phyloP scores from a whole-genome alignment of 192 early-diverging fungal species.

The Diversispora epigaea region DNA sequence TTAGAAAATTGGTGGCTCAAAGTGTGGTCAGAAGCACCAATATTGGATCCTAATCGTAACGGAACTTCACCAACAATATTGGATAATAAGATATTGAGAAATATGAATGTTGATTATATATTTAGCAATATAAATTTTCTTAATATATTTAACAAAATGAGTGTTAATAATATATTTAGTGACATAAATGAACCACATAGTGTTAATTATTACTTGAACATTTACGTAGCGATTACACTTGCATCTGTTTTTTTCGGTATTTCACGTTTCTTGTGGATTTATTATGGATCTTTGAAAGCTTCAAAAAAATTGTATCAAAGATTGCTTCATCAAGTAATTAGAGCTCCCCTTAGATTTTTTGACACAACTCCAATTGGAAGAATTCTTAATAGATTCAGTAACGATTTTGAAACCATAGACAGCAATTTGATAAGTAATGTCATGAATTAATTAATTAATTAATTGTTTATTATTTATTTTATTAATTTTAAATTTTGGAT shows the following conservation, averaged over 20 bases:
- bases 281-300: conserved; percentile 53
- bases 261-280: conserved; percentile 43
- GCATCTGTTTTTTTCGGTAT: conserved; percentile 41
- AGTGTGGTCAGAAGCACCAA: conserved; percentile 6
- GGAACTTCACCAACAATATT: neutral
- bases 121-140: neutral
- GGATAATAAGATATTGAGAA: no score
- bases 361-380: conserved; percentile 82
- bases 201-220: conserved; percentile 59
- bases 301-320: conserved; percentile 55
- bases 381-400: conserved; percentile 81
- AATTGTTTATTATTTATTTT: no score
- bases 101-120: no score
- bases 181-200: conserved; percentile 32
- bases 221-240: conserved; percentile 61
- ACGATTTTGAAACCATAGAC: conserved; percentile 84
- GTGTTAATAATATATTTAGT: neutral
- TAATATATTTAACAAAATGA: neutral
- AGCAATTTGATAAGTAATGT: conserved; percentile 40
- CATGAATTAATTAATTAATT: neutral
- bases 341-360: conserved; percentile 82
- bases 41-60: neutral
- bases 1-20: conserved; percentile 40
- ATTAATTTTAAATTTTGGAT: neutral
- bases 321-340: conserved; percentile 58